Evolutionary conservation across 2,329 filamentous ascomycete species (phyloP), one percentile per base, ranked within the genome.

Genomic region (Dryadomyces sulphureus): DNA sequence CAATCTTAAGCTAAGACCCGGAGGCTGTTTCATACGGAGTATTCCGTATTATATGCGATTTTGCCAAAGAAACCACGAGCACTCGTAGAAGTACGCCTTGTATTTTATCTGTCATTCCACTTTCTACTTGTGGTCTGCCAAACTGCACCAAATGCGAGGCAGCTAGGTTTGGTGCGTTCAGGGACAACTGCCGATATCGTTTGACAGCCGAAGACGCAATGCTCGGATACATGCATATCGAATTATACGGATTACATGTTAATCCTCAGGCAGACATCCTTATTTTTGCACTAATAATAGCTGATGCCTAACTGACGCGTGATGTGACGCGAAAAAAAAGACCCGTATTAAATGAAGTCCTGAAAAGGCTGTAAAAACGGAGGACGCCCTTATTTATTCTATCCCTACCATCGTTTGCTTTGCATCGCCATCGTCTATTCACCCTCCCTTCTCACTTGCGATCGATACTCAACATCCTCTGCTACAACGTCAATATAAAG

Each of bases 281-380:
- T 41, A 20, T 6, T 17, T 21, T n/a, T 7, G 34, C 34, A 36
- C 17, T 36, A 30, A 30, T 30, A 30, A 30, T n/a, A 32, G 27
- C 27, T 32, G 7, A 21, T 30, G 27, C 27, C 19, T 21, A 14
- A n/a, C 32, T 24, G 35, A 52, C 49, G 49, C 53, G 53, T 47
- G 49, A 52, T 49, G 53, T 53, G 53, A 53, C 53, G 53, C 53
- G 53, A 52, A 50, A 51, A 49, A 45, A 49, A 45, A 34, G 34
- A 17, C 30, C 30, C 43, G 42, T 45, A n/a, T n/a, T n/a, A 47
- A 40, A 36, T 43, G 42, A 47, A 45, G 9, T 14, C 8, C 21
- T 11, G 19, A 45, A 43, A 36, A 40, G 38, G 35, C 24, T 38
- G 17, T 19, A 44, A 38, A 45, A 38, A 25, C 14, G 24, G 35